Evolutionary conservation across 306 rosid genomes (phyloP), one percentile per base, ranked within the genome.

Genomic region (Lathyrus tuberosus): DNA sequence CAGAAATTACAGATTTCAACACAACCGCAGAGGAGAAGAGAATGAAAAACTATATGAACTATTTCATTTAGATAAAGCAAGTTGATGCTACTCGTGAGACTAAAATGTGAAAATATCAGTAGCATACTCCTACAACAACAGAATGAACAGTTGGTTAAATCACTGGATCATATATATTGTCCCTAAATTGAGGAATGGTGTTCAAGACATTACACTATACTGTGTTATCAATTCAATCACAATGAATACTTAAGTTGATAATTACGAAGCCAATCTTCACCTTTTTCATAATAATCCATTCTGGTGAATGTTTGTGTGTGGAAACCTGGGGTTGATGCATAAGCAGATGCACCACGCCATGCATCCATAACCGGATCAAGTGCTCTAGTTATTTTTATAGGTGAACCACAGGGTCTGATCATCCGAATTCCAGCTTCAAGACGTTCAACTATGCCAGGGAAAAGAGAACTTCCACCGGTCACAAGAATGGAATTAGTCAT

Each of bases 331-430:
- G 81, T 62, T 52, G 95, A 80, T 10, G 99, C 99, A 62, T 81
- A 95, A 7, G 80, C 84, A 49, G 99, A 80, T 40, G 97, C 99
- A 4, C 99, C 97, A 3, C 96, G 90, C 99, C 99, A 91, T 24
- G 99, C 99, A 33, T 94, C 99, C 77, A 91, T 81, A 61, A 83
- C 81, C 1, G 99, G 95, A 79, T 91, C 97, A 80, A 84, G 51
- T 18, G 97, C 97, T 67, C 85, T 85, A 62, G 83, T 96, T 63
- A 95, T 77, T 61, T 74, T 87, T 67, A 95, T 83, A 60, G 89
- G 89, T 0, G 96, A 75, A 28, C 99, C 97, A 2, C 87, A 84
- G 0, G 95, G 97, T 79, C 95, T 78, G 10, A 86, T 86, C 99
- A 91, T 89, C 72, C 92, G 92, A 67, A 91, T 86, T 73, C 91